A percentile compares a stretch with the other conserved stretches of the same genome.
These are phyloP conservation scores for Leccinum fuscescens DNA, from an alignment of 1,284 basidiomycete species.

Conservation along the genomic window DNA sequence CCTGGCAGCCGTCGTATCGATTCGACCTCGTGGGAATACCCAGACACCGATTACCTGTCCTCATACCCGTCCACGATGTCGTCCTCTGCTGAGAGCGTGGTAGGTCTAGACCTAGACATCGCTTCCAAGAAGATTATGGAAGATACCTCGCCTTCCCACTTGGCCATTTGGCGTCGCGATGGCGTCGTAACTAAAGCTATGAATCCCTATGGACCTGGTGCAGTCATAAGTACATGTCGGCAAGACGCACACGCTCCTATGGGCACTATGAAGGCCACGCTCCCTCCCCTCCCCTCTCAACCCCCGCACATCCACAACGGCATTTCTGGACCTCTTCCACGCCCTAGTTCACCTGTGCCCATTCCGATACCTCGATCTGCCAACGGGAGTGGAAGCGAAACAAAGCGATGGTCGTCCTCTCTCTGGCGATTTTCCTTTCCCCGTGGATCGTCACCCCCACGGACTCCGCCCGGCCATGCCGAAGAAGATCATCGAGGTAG, in stretches of 20 bases:
- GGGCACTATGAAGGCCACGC: slow-evolving; percentile 6
- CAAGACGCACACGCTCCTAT: slow-evolving; percentile 18
- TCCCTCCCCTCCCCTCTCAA: slow-evolving; percentile 14
- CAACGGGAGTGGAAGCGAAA: slow-evolving; percentile 29
- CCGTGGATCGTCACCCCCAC: slow-evolving; percentile 34
- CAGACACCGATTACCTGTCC: slow-evolving; percentile 33
- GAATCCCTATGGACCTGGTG: slow-evolving; percentile 28
- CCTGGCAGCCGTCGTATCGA: slow-evolving; percentile 34
- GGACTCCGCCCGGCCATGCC: slow-evolving; percentile 20
- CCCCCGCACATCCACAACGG: slow-evolving; percentile 11
- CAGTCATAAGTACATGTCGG: slow-evolving; percentile 32
- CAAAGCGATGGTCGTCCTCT: slow-evolving; percentile 39
- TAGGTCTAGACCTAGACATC: slow-evolving; percentile 34
- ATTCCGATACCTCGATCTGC: slow-evolving; percentile 35
- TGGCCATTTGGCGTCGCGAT: slow-evolving; percentile 35
- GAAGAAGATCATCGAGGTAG: slow-evolving; percentile 31
- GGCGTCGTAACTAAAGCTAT: slow-evolving; percentile 26
- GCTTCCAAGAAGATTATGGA: slow-evolving; percentile 34
- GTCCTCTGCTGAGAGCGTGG: slow-evolving; percentile 33
- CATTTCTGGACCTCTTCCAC: slow-evolving; percentile 21
- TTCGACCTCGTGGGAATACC: slow-evolving; percentile 32
- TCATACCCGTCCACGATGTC: slow-evolving; percentile 34
- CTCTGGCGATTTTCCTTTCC: slow-evolving; percentile 46
- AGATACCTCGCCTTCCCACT: slow-evolving; percentile 31
- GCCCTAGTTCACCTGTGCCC: slow-evolving; percentile 33